phyloP scores from a whole-genome alignment of 805 yeast species.

The Isabelozyma heimii region DNA sequence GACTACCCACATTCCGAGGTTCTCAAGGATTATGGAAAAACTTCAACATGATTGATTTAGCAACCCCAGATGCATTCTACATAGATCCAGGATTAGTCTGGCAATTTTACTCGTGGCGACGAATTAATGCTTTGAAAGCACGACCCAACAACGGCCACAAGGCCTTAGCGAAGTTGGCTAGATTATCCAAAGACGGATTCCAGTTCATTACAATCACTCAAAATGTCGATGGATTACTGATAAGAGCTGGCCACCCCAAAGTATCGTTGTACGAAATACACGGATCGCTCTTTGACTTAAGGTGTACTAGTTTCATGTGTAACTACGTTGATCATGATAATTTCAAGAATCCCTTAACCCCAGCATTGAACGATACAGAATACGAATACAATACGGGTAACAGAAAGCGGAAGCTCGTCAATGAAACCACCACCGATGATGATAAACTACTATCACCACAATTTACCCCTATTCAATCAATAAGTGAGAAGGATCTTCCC shows the following conservation, averaged over 20 bases:
- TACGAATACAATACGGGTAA: conserved; percentile 25
- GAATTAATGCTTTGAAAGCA: conserved; percentile 63
- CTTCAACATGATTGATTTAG: conserved; percentile 76
- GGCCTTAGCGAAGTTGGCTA: conserved; percentile 64
- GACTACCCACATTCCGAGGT: conserved; percentile 72
- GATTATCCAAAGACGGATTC: conserved; percentile 19
- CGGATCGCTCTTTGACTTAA: conserved; percentile 71
- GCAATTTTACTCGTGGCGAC: conserved; percentile 78
- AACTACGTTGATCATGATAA: conserved; percentile 54
- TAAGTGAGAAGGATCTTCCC: conserved; percentile 58
- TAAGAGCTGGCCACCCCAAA: conserved; percentile 60
- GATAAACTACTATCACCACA: conserved; percentile 35
- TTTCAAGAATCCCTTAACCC: conserved; percentile 57
- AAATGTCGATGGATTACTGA: conserved; percentile 76
- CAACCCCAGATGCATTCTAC: conserved; percentile 88
- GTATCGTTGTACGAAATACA: conserved; percentile 65
- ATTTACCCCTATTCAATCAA: conserved; percentile 44
- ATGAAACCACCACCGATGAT: conserved; percentile 4
- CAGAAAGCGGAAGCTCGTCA: conserved; percentile 10
- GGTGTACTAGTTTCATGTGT: conserved; percentile 77
- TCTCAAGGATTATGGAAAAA: conserved; percentile 75
- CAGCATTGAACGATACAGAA: conserved; percentile 44
- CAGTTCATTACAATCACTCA: conserved; percentile 71
- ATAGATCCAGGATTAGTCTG: conserved; percentile 84
- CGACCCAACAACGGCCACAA: conserved; percentile 72